Evolutionary conservation across 1,284 basidiomycete genomes (phyloP), one percentile per base, ranked within the genome.

Genomic region (Cystobasidium slooffiae): DNA sequence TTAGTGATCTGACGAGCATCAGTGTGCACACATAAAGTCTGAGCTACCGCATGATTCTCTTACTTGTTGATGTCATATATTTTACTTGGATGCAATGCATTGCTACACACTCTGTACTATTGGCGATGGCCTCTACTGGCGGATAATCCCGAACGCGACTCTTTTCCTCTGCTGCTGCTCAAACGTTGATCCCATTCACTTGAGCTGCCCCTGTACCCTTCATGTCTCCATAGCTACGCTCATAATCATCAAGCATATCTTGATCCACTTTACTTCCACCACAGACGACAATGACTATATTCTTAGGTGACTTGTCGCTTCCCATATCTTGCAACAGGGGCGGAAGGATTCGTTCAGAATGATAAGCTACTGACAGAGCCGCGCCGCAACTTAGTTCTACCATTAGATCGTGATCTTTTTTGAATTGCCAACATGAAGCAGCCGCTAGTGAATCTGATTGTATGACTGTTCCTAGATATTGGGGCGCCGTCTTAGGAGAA

Each of bases 351-450:
- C 69, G 59, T 24, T 72, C 69, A 31, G 39, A 37, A 58, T 59
- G 58, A 51, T 72, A 72, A 8, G 58, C 61, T 9, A 61, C 44
- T 52, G 69, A 59, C 44, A 72, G 20, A 52, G 69, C 69, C 37
- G 69, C 69, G 53, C 69, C 69, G 24, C 69, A 72, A 22, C 69
- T 72, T 22, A 72, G 31, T 46, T 72, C 69, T 12, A 72, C 69
- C 44, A 72, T 59, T 12, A 72, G 20, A 52, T 64, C 39, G 39
- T 72, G 69, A 47, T 72, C 69, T 41, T 61, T 44, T 16, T 72
- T 62, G 20, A 72, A 72, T 51, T 72, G 69, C 69, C 69, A 72
- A n/a, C 31, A 22, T 46, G 69, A 59, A 43, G 69, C 63, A 20
- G 44, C 69, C 5, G 69, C 69, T 46, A 72, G 22, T 46, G 69